Evolutionary conservation across 345 rosid species (phyloP).

Genomic region (Heritiera littoralis): DNA sequence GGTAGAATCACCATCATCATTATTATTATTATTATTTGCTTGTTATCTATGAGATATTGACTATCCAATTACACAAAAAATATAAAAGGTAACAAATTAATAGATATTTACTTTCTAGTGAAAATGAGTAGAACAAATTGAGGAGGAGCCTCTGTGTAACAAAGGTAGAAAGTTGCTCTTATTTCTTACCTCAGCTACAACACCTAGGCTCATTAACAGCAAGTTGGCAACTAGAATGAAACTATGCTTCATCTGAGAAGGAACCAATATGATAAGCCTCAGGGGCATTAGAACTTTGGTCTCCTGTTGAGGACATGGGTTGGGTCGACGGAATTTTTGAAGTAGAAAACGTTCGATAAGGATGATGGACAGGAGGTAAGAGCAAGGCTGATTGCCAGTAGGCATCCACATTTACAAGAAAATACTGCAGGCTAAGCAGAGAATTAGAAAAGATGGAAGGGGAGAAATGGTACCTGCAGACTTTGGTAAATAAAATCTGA

Average conservation of each 20-base stretch:
- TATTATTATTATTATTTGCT: too few relatives aligned
- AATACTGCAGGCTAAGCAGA: neutral
- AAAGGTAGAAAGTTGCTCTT: too few relatives aligned
- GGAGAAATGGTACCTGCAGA: conserved; percentile 57
- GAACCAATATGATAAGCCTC: conserved; percentile 60
- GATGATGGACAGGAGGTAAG: too few relatives aligned
- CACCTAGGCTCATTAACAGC: neutral
- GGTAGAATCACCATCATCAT: too few relatives aligned
- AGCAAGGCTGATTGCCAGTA: conserved; percentile 50
- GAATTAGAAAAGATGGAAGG: neutral
- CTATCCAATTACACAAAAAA: too few relatives aligned
- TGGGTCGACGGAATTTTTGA: conserved; percentile 21
- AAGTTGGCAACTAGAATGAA: neutral
- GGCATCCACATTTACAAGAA: conserved; percentile 58
- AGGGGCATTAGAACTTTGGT: conserved; percentile 30
- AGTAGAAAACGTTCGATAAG: conserved; percentile 35
- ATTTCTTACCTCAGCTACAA: neutral
- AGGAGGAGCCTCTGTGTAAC: too few relatives aligned
- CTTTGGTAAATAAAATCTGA: conserved; percentile 65
- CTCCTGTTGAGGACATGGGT: conserved; percentile 24
- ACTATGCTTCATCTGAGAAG: conserved; percentile 38
- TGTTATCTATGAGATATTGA: too few relatives aligned
- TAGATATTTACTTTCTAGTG: too few relatives aligned
- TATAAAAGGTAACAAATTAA: too few relatives aligned
- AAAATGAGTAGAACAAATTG: too few relatives aligned